These are phyloP conservation scores for Globisporangium perplexum DNA, from an alignment of 352 stramenopile genomes.

Conservation along the genomic window DNA sequence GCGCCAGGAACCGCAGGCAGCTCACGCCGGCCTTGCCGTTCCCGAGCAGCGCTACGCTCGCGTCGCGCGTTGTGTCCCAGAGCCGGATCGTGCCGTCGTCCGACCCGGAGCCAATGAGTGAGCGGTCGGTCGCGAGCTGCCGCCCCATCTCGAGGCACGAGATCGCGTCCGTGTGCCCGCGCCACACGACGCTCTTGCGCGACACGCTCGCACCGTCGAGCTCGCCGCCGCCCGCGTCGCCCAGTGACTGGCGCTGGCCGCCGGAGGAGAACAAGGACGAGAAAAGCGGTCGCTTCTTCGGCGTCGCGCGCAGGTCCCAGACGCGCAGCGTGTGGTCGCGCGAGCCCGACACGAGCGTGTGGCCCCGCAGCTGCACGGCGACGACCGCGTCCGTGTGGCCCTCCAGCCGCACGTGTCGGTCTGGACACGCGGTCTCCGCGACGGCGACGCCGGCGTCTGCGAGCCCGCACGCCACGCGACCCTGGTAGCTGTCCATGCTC, in stretches of 20 bases:
- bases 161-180: conserved; percentile 53
- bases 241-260: conserved; percentile 1
- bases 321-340: conserved; percentile 63
- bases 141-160: conserved; percentile 68
- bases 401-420: conserved; percentile 39
- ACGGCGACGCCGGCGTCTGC: conserved; percentile 33
- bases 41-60: conserved; percentile 40
- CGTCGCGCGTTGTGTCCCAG: conserved; percentile 68
- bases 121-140: conserved; percentile 52
- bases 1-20: conserved; percentile 56
- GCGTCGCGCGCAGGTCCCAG: conserved; percentile 63
- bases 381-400: conserved; percentile 55
- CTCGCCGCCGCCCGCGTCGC: conserved; percentile 21
- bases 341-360: conserved; percentile 61
- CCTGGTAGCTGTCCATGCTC: conserved; percentile 40
- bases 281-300: conserved; percentile 55
- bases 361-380: conserved; percentile 49
- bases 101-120: conserved; percentile 60
- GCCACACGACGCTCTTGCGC: conserved; percentile 54
- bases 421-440: conserved; percentile 25
- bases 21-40: conserved; percentile 38
- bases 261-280: conserved; percentile 45
- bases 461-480: conserved; percentile 46
- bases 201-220: conserved; percentile 55
- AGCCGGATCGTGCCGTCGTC: conserved; percentile 64